Base-by-base conservation (phyloP, 345 rosid genomes). In the Populus ilicifolia region DNA sequence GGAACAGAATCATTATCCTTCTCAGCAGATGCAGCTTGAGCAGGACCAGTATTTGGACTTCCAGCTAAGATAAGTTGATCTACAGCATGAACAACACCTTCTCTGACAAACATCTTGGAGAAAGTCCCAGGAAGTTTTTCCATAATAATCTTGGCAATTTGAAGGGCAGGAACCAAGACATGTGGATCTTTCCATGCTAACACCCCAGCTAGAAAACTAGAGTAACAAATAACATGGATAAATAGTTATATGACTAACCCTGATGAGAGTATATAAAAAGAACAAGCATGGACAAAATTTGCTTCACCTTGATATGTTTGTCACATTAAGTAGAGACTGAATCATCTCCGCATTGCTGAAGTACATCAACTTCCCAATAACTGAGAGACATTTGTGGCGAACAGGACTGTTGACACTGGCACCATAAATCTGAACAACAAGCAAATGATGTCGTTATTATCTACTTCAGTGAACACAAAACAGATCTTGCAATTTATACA, bases 151-250 rank as follows among this genome's bases (percentile, higher is more conserved):
- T 96, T 98, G 46, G 98, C 94, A 83, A 96, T 89, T 84, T 94
- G 99, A 38, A 96, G 93, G 9, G 99, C 87, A 85, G 98, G 99
- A 87, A 96, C 90, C 90, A 96, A 83, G 67, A 94, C 98, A 56
- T 91, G 94, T 33, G 99, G 99, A 86, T 94, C 98, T 89, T 96
- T 96, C 99, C 98, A 96, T 66, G 99, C 99, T 81, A 96, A 86
- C 73, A 96, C 92, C 84, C 99, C 98, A 81, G 99, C 98, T 82
- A 96, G 83, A 87, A 94, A 94, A 82, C 99, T 96, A 75, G 59
- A 80, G 74, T 43, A 78, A 61, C 64, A 78, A 80, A 78, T 36
- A 69, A 33, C 35, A 69, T 64, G 46, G 17, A 83, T 75, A 48
- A 70, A 52, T 70, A 65, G 82, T 73, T 48, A 65, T 50, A 67